Conservation (phyloP, 371 early-diverging fungal species). For the Haplosporangium sp. region DNA sequence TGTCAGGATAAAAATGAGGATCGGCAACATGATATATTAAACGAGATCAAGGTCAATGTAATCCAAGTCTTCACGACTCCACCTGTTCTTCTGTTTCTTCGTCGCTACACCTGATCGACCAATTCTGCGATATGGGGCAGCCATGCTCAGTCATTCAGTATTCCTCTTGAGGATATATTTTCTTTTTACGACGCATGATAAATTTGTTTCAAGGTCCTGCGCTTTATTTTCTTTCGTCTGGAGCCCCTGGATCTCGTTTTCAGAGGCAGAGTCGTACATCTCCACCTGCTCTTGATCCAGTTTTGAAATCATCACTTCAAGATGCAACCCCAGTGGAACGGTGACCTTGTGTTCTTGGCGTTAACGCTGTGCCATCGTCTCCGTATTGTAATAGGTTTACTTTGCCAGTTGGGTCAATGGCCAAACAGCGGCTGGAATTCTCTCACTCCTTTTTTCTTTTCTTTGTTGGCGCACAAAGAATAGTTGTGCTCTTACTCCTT, state of each 20-base stretch:
- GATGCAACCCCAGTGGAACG: slow-evolving; percentile 60
- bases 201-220: slow-evolving; percentile 65
- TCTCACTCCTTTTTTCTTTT: no score
- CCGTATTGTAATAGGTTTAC: slow-evolving; percentile 23
- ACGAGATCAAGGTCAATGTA: background rate
- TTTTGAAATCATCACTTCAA: slow-evolving; percentile 70
- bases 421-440: no score
- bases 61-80: slow-evolving; percentile 19
- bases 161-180: slow-evolving; percentile 60
- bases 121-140: slow-evolving; percentile 52
- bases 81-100: slow-evolving; percentile 51
- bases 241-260: slow-evolving; percentile 42
- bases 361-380: slow-evolving; percentile 61
- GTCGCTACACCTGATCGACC: slow-evolving; percentile 26
- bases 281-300: slow-evolving; percentile 74
- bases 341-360: slow-evolving; percentile 63
- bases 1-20: background rate
- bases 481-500: no score
- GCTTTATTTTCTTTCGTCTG: slow-evolving; percentile 60
- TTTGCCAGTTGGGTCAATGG: no score
- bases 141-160: slow-evolving; percentile 67
- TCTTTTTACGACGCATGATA: slow-evolving; percentile 66
- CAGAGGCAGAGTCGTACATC: slow-evolving; percentile 56
- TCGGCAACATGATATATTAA: background rate
- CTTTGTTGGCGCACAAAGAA: no score